phyloP scores from a whole-genome alignment of 148 eudicot genomes.

The Vaccinium vitisidaea region DNA sequence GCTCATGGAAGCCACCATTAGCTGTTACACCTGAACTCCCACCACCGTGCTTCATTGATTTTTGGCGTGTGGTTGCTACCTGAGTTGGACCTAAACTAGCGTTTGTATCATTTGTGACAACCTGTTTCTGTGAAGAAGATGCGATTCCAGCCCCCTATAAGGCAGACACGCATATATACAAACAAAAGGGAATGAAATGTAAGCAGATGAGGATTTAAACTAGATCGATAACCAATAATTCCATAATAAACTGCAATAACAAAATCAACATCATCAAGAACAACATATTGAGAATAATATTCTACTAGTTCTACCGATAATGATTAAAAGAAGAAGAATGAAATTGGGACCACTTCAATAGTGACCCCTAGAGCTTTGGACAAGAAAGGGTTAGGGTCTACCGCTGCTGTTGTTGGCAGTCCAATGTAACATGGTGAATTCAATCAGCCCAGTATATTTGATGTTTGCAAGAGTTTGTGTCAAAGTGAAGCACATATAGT shows the following conservation, averaged over 20 bases:
- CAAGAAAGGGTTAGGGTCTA: neutral
- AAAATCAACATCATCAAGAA: neutral
- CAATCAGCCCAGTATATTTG: neutral
- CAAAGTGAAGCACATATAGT: neutral
- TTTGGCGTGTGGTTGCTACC: slow-evolving; percentile 53
- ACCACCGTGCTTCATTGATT: slow-evolving; percentile 58
- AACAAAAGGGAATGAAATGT: neutral
- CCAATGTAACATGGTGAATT: neutral
- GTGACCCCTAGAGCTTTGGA: neutral
- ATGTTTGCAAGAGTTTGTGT: neutral
- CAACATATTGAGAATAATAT: neutral
- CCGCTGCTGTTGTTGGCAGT: neutral
- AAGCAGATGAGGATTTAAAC: neutral
- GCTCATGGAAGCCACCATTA: slow-evolving; percentile 62
- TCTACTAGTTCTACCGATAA: neutral
- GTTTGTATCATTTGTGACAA: slow-evolving; percentile 27
- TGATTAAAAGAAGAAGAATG: neutral
- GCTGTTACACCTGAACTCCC: slow-evolving; percentile 40
- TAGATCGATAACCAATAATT: neutral
- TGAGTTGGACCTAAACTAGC: slow-evolving; percentile 36
- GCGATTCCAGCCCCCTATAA: slow-evolving; percentile 44
- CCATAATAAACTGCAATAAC: neutral
- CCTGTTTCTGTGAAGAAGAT: slow-evolving; percentile 41
- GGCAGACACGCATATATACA: slow-evolving; percentile 18
- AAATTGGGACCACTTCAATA: neutral